These are phyloP conservation scores for Pseudotsuga menziesii DNA, from an alignment of 75 land plant genomes.

Conservation along the genomic window DNA sequence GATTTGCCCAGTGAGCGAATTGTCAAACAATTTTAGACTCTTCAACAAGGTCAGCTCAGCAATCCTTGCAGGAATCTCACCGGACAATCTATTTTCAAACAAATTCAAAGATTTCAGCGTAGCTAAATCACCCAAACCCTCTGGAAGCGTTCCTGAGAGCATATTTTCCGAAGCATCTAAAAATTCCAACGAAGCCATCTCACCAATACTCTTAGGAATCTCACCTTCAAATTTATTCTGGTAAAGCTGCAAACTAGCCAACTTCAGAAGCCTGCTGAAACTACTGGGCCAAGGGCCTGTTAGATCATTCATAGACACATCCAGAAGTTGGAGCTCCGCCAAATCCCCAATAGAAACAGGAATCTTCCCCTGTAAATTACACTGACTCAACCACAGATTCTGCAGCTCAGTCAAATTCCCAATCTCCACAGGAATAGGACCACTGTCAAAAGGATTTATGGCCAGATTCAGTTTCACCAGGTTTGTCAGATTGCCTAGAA, in stretches of 20 bases:
- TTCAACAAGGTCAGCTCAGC: conserved; percentile 16
- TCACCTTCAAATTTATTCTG: conserved; percentile 36
- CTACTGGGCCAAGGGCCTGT: conserved; percentile 33
- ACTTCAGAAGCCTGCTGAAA: conserved; percentile 20
- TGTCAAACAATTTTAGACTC: conserved; percentile 5
- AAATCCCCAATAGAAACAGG: conserved; percentile 35
- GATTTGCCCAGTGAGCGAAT: conserved; percentile 21
- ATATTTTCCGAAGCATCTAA: conserved; percentile 33
- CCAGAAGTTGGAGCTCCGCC: conserved; percentile 18
- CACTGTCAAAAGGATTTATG: conserved; percentile 31
- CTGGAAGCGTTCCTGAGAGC: conserved; percentile 24
- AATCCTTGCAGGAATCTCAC: conserved; percentile 17
- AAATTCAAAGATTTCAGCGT: conserved; percentile 13
- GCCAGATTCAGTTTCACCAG: conserved; percentile 32
- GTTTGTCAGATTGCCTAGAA: conserved; percentile 31
- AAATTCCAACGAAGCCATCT: conserved; percentile 7
- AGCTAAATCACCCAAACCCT: background rate
- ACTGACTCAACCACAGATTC: conserved; percentile 20
- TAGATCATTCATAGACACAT: conserved; percentile 32
- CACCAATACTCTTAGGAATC: conserved; percentile 32
- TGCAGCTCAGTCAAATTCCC: conserved; percentile 43
- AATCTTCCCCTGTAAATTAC: conserved; percentile 50
- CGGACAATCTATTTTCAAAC: conserved; percentile 19
- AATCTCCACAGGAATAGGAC: conserved; percentile 48
- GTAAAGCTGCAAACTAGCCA: conserved; percentile 35